Percentiles rank a stretch among this genome's conserved stretches.
Conservation (phyloP, 1,284 basidiomycete genomes). For the Meripilus lineatus region DNA sequence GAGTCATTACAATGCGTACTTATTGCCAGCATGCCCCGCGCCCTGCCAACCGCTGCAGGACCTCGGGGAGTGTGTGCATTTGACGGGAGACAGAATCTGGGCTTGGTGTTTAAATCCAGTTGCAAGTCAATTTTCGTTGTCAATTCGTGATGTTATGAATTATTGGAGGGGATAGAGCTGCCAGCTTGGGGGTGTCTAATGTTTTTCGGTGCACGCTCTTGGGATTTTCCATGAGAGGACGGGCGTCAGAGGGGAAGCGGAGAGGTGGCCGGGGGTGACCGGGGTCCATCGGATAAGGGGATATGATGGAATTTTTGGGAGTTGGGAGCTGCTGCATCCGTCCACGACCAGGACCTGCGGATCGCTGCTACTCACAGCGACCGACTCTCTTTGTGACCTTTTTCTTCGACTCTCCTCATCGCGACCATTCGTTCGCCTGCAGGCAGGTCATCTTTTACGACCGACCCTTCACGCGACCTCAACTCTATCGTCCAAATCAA, state of each 20-base stretch:
- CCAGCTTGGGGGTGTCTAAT: constrained; percentile 3
- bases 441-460: constrained; percentile 86
- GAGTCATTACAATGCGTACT: not conserved
- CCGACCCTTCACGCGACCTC: constrained; percentile 60
- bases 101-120: too few relatives aligned
- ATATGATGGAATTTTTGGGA: too few relatives aligned
- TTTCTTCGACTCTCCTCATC: constrained; percentile 22
- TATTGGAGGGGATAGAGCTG: not conserved
- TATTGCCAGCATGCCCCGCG: too few relatives aligned
- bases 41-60: too few relatives aligned
- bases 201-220: constrained; percentile 6
- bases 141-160: too few relatives aligned
- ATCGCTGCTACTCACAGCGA: constrained; percentile 30
- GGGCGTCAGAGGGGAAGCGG: constrained; percentile 4
- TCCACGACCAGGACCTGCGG: constrained; percentile 31
- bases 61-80: too few relatives aligned
- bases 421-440: constrained; percentile 65
- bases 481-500: constrained; percentile 26
- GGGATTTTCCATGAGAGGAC: constrained; percentile 5
- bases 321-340: too few relatives aligned
- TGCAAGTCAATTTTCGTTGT: too few relatives aligned
- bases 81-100: too few relatives aligned
- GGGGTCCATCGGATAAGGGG: constrained; percentile 20
- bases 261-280: constrained; percentile 11
- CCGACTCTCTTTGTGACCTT: constrained; percentile 19